These are phyloP conservation scores for Colletotrichum nymphaeae DNA, from an alignment of 2,329 filamentous ascomycete species.

Conservation along the genomic window DNA sequence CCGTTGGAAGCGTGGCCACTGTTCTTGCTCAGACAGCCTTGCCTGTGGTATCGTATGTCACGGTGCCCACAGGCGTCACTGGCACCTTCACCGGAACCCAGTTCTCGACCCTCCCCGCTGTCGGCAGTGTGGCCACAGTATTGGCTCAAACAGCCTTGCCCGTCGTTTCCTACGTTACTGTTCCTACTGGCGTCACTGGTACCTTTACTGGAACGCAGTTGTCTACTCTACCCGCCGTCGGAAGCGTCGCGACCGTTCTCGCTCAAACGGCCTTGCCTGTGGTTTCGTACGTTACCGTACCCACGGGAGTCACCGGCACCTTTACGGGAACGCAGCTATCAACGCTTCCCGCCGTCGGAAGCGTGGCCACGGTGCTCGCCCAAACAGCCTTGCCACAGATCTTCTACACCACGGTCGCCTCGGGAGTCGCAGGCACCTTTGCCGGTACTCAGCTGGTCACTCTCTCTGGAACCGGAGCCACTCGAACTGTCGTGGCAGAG, in stretches of 20 bases:
- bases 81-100: constrained; percentile 14
- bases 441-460: neutral
- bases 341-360: neutral
- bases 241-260: neutral
- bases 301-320: neutral
- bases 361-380: neutral
- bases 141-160: neutral
- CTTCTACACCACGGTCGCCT: neutral
- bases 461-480: neutral
- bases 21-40: neutral
- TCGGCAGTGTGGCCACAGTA: neutral
- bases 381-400: constrained; percentile 1
- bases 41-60: neutral
- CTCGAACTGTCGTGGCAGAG: constrained; percentile 1
- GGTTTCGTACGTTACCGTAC: neutral
- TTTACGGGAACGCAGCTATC: neutral
- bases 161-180: neutral
- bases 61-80: neutral
- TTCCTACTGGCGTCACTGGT: neutral
- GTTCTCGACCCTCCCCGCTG: neutral
- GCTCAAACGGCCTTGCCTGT: neutral
- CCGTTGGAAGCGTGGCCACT: neutral
- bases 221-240: neutral
- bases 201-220: neutral
- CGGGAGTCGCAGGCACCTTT: neutral